Percentiles rank a stretch among this genome's conserved stretches.
These are phyloP conservation scores for Musa beccarii DNA, from an alignment of 176 grass and related monocot genomes.

Conservation along the genomic window DNA sequence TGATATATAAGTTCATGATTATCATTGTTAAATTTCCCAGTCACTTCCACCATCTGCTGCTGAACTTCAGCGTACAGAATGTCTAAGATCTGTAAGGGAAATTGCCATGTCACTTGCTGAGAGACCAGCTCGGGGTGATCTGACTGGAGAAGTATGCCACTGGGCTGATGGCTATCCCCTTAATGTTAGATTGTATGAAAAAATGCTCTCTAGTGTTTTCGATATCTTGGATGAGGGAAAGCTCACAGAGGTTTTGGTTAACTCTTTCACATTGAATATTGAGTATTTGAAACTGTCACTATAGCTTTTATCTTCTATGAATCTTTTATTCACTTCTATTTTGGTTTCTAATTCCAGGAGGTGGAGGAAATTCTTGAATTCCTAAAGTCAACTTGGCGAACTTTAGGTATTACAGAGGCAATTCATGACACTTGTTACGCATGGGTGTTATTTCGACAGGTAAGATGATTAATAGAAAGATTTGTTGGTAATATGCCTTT, in stretches of 20 bases:
- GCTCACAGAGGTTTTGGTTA: conserved; percentile 54
- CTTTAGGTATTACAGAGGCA: conserved; percentile 81
- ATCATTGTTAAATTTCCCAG: conserved; percentile 33
- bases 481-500: background rate
- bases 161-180: conserved; percentile 97
- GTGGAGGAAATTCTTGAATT: conserved; percentile 98
- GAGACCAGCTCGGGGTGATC: conserved; percentile 79
- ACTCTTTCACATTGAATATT: background rate
- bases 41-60: conserved; percentile 59
- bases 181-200: conserved; percentile 77
- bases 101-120: conserved; percentile 66
- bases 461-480: conserved; percentile 28
- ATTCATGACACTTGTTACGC: conserved; percentile 95
- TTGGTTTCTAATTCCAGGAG: conserved; percentile 52
- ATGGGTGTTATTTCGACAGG: conserved; percentile 99
- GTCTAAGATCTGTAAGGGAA: conserved; percentile 73
- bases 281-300: background rate
- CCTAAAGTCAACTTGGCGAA: conserved; percentile 87
- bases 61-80: conserved; percentile 83
- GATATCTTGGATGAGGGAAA: conserved; percentile 94
- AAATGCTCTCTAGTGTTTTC: conserved; percentile 93
- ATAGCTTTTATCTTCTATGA: background rate
- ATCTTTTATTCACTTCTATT: conserved; percentile 24
- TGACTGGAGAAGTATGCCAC: conserved; percentile 94
- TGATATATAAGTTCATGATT: conserved; percentile 14